Percentiles rank a stretch among this genome's conserved stretches.
These are phyloP conservation scores for Cutaneotrichosporon sp. DNA, from an alignment of 1,284 basidiomycete species.

Conservation along the genomic window DNA sequence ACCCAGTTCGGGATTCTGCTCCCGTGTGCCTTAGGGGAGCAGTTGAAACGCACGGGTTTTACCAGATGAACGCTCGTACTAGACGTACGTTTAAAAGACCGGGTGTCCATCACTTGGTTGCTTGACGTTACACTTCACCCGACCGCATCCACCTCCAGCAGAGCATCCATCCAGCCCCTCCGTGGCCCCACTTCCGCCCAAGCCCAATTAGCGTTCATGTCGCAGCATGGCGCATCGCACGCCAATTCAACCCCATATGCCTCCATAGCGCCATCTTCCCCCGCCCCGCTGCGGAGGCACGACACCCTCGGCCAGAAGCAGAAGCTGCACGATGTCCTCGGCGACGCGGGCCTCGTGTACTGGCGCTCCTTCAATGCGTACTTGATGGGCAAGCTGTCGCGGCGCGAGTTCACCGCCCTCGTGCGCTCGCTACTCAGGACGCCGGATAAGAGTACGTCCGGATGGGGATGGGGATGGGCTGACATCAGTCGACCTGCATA, in stretches of 20 bases:
- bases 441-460: not conserved
- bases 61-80: not conserved
- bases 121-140: not conserved
- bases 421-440: constrained; percentile 46
- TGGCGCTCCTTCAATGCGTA: constrained; percentile 52
- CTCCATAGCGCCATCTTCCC: constrained; percentile 21
- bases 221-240: constrained; percentile 51
- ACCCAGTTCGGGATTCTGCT: not conserved
- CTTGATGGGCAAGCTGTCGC: constrained; percentile 46
- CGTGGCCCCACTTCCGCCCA: not conserved
- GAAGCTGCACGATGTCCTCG: constrained; percentile 71
- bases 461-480: not conserved
- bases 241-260: constrained; percentile 13
- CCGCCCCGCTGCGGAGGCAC: constrained; percentile 31
- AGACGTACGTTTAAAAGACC: not conserved
- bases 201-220: constrained; percentile 53
- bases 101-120: not conserved
- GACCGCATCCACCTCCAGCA: not conserved
- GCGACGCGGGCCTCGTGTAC: constrained; percentile 63
- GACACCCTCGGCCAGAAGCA: constrained; percentile 63
- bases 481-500: constrained; percentile 46
- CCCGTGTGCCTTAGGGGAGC: not conserved
- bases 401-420: constrained; percentile 45
- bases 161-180: constrained; percentile 15
- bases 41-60: not conserved